A percentile compares a stretch with the other conserved stretches of the same genome.
Conservation (phyloP, 352 stramenopile species). For the Globisporangium cystogenes region DNA sequence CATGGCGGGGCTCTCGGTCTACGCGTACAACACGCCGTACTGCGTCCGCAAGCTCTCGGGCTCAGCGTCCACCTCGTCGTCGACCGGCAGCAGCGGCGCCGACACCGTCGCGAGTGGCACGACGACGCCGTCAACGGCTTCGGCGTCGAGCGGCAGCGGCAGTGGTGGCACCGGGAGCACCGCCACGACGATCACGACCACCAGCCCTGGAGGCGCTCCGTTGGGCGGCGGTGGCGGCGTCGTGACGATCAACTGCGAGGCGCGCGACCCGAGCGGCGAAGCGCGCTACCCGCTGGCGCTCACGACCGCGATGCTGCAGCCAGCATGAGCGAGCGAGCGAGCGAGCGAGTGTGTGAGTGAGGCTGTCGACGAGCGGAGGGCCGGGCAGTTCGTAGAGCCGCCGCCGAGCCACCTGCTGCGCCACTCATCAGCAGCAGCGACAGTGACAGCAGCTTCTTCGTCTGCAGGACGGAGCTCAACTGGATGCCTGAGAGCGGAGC, state of each 20-base stretch:
- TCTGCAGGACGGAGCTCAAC: no score
- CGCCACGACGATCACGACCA: background rate
- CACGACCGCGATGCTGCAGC: conserved; percentile 15
- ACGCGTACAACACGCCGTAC: conserved; percentile 30
- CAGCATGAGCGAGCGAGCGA: no score
- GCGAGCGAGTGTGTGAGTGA: no score
- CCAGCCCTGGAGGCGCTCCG: background rate
- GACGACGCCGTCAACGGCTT: background rate
- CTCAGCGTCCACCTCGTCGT: background rate
- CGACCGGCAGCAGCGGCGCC: conserved; percentile 1
- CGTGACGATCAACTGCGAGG: conserved; percentile 17
- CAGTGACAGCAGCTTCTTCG: no score
- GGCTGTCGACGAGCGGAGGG: background rate
- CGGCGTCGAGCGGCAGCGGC: background rate
- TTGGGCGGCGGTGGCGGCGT: background rate
- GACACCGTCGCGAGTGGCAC: background rate
- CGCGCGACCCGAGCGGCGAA: conserved; percentile 20
- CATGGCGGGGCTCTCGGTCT: conserved; percentile 9
- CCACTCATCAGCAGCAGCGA: no score
- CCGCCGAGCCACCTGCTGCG: no score
- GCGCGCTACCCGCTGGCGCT: conserved; percentile 21
- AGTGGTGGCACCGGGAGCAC: background rate
- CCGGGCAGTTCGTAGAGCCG: no score
- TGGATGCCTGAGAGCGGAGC: no score
- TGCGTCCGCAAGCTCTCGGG: conserved; percentile 12